Evolutionary conservation across 2,329 filamentous ascomycete genomes (phyloP).

Genomic region (Colletotrichum acutatum): DNA sequence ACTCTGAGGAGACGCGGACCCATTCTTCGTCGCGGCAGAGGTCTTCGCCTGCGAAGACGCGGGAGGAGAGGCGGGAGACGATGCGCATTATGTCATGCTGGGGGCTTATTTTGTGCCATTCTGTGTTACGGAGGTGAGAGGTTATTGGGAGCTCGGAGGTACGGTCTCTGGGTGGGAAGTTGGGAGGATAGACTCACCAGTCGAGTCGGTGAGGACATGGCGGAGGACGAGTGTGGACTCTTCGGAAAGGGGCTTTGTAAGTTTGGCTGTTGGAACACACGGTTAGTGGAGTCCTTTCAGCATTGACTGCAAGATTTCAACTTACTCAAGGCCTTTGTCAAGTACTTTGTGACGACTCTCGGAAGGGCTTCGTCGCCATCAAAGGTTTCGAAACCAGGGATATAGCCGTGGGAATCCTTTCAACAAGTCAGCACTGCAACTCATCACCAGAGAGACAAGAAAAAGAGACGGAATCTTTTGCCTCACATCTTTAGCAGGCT

Average conservation of each 20-base stretch:
- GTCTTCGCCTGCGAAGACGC: conserved; percentile 37
- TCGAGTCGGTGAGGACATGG: background rate
- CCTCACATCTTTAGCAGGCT: background rate
- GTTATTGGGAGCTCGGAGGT: background rate
- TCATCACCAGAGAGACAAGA: rapidly evolving
- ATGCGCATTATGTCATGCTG: conserved; percentile 21
- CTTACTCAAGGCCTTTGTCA: conserved; percentile 20
- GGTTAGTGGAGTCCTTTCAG: background rate
- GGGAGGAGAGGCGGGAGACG: conserved; percentile 35
- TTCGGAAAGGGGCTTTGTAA: conserved; percentile 22
- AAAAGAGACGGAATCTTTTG: too few species aligned
- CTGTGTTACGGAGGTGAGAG: background rate
- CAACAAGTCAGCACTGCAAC: background rate
- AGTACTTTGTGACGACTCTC: conserved; percentile 9
- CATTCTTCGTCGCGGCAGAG: conserved; percentile 34
- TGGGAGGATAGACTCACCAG: background rate
- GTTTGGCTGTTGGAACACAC: background rate
- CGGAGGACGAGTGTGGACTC: conserved; percentile 2
- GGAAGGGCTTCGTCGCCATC: background rate
- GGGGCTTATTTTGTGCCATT: conserved; percentile 34
- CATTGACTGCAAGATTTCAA: too few species aligned
- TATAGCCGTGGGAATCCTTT: conserved; percentile 6
- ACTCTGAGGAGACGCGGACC: conserved; percentile 30
- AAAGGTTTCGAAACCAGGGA: conserved; percentile 21
- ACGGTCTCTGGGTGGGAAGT: background rate